These are phyloP conservation scores for Brettanomyces bruxellensis DNA, from an alignment of 805 yeast genomes.

Conservation along the genomic window DNA sequence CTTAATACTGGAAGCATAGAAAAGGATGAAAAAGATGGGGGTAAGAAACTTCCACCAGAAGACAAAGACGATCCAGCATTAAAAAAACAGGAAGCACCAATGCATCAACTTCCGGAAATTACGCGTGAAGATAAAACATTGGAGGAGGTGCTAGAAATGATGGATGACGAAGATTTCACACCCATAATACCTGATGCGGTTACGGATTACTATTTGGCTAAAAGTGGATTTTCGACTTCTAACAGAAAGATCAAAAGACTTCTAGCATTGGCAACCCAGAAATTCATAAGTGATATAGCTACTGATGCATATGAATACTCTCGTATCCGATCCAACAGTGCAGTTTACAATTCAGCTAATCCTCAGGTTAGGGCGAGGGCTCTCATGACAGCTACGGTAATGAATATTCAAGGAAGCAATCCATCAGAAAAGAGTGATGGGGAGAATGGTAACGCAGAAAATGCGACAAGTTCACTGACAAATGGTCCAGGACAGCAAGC, in stretches of 20 bases:
- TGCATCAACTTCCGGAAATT: conserved; percentile 43
- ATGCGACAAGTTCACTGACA: conserved; percentile 1
- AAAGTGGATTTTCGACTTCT: conserved; percentile 48
- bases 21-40: background rate
- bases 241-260: conserved; percentile 75
- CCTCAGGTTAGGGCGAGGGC: conserved; percentile 84
- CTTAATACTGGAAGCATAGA: conserved; percentile 11
- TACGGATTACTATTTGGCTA: conserved; percentile 78
- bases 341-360: conserved; percentile 77
- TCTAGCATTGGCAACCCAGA: conserved; percentile 91
- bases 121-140: conserved; percentile 74
- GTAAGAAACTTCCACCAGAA: background rate
- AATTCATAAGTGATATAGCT: conserved; percentile 88
- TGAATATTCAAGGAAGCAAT: conserved; percentile 21
- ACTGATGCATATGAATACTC: conserved; percentile 95
- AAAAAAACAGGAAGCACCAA: background rate
- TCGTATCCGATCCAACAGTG: conserved; percentile 77
- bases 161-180: conserved; percentile 92
- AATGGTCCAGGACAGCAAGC: conserved; percentile 21
- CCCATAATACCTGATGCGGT: conserved; percentile 97
- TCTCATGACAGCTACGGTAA: conserved; percentile 47
- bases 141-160: conserved; percentile 73
- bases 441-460: conserved; percentile 12
- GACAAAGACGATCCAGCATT: background rate
- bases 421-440: conserved; percentile 20